Conservation (phyloP, 2,329 filamentous ascomycete species). For the Rutstroemia sp. region DNA sequence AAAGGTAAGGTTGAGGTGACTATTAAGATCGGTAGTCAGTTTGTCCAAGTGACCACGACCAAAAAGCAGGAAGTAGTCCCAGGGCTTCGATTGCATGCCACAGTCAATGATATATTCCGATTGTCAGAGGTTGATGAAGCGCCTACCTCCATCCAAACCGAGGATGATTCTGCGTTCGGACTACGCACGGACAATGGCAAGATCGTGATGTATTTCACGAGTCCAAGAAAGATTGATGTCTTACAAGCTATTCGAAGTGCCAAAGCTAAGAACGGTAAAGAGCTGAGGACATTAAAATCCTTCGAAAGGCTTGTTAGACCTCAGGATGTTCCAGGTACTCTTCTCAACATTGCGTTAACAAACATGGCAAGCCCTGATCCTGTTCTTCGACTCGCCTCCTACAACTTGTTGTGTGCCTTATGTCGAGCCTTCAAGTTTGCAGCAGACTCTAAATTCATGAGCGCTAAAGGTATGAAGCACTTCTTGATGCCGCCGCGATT, state of each 20-base stretch:
- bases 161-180: slow-evolving; percentile 61
- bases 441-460: slow-evolving; percentile 52
- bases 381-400: slow-evolving; percentile 53
- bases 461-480: slow-evolving; percentile 45
- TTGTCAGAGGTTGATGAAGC: slow-evolving; percentile 62
- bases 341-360: slow-evolving; percentile 59
- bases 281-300: slow-evolving; percentile 51
- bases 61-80: slow-evolving; percentile 63
- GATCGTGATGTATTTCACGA: slow-evolving; percentile 66
- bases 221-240: slow-evolving; percentile 55
- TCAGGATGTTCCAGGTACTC: slow-evolving; percentile 62
- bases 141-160: slow-evolving; percentile 54
- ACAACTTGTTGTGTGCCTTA: slow-evolving; percentile 59
- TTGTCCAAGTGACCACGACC: slow-evolving; percentile 61
- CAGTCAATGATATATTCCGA: slow-evolving; percentile 64
- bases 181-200: slow-evolving; percentile 61
- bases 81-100: slow-evolving; percentile 52
- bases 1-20: slow-evolving; percentile 64
- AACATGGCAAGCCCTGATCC: slow-evolving; percentile 58
- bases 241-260: slow-evolving; percentile 55
- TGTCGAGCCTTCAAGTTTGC: slow-evolving; percentile 63
- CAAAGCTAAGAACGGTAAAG: slow-evolving; percentile 58
- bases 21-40: slow-evolving; percentile 62
- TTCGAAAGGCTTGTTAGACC: slow-evolving; percentile 59
- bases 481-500: not conserved